Base-by-base conservation (phyloP, 768 basidiomycete genomes). In the Hygrocybe punicea region DNA sequence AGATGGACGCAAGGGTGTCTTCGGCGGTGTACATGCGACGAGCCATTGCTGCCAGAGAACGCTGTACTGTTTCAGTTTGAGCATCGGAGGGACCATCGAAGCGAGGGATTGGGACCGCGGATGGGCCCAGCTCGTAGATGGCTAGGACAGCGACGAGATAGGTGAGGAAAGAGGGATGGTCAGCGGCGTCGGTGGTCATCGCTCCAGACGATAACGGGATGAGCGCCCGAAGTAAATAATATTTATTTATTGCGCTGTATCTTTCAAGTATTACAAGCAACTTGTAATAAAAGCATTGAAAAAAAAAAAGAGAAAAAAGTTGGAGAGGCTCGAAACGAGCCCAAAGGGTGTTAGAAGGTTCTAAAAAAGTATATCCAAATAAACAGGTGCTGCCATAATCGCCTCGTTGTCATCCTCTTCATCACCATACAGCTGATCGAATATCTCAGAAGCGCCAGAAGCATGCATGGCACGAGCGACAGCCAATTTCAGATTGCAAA, bases 101-200 rank as follows among this genome's bases (percentile, higher is more conserved):
- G 44, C 73, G 71, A 50, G 82, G 81, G 51, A 73, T 61, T 17
- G 81, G 78, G 34, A 74, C 71, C 11, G 76, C 71, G 59, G 71
- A 68, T 16, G 75, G 76, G 57, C 78, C 76, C 45, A 79, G 72
- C 57, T 85, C 81, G 67, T 81, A 82, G 5, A 80, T 68, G 17
- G 84, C 82, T 37, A 85, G 73, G 5, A 83, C 65, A 24, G 79
- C 78, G 59, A 82, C 72, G 51, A 84, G 77, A 63, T 84, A 78
- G 9, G 74, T 71, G 44, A 81, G 62, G 64, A 83, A 84, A 4
- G 51, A 47, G 11, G 46, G 46, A 25, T 47, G 5, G n/a, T 47
- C 46, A 14, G 24, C 17, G 46, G 4, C 14, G 17, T 19, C 24
- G 46, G 14, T 19, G 19, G 24, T 47, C 24, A 25, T 47, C 46